phyloP scores from a whole-genome alignment of 768 basidiomycete genomes.

The Lyophyllum shimeji region DNA sequence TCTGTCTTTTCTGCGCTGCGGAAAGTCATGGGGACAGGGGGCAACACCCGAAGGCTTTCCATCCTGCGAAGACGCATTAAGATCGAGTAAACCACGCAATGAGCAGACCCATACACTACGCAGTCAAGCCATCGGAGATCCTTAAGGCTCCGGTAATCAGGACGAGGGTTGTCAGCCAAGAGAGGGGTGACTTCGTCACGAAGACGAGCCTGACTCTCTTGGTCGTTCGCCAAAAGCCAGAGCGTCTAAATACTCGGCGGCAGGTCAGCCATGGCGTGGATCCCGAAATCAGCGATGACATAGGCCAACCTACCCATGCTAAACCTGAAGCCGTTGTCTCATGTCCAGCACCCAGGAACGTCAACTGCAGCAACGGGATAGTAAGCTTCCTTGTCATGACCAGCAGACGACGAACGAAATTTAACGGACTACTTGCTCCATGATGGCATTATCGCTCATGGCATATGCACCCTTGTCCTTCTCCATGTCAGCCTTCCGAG shows the following conservation, averaged over 20 bases:
- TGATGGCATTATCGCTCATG: constrained; percentile 48
- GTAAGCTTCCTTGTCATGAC: not conserved
- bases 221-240: constrained; percentile 54
- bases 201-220: constrained; percentile 46
- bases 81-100: not conserved
- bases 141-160: constrained; percentile 41
- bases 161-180: constrained; percentile 30
- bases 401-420: not conserved
- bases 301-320: constrained; percentile 38
- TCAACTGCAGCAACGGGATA: constrained; percentile 30
- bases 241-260: constrained; percentile 34
- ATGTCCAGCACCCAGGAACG: constrained; percentile 48
- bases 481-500: constrained; percentile 36
- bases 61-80: constrained; percentile 25
- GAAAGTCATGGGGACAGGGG: constrained; percentile 41
- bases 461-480: constrained; percentile 32
- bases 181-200: constrained; percentile 52
- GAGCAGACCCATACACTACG: constrained; percentile 30
- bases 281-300: not conserved
- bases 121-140: constrained; percentile 39
- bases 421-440: constrained; percentile 48
- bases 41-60: constrained; percentile 43
- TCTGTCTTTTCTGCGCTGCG: constrained; percentile 36
- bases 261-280: not conserved
- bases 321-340: constrained; percentile 48